Evolutionary conservation across 257 asterid genomes (phyloP), one percentile per base, ranked within the genome.

Genomic region (Lithospermum erythrorhizon): DNA sequence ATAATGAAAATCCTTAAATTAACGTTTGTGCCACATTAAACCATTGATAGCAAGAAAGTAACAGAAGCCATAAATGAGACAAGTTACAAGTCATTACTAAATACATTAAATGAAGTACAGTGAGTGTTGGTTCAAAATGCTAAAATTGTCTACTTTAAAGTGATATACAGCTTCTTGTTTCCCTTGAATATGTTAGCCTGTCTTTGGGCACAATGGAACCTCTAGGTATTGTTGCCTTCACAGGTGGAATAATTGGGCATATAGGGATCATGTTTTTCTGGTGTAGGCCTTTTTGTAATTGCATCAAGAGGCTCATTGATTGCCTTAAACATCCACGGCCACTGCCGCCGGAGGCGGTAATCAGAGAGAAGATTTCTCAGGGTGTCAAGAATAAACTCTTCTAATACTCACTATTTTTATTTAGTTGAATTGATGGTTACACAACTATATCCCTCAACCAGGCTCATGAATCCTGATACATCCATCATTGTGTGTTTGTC

Each of bases 301-400:
- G 71, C 29, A 6, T 73, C 1, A 18, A 59, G 62, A 61, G 74
- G 69, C 59, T 53, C 14, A 52, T 63, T 22, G 75, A 72, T 60
- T 76, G 75, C 64, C 70, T 72, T 9, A 53, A 59, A 19, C 69
- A 63, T 59, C 76, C 73, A 1, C 71, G 57, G 20, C 72, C 75
- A 21, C 68, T 67, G 3, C 75, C 69, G 7, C 69, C 75, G 2
- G 45, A 57, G 63, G 66, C 63, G 21, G 72, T 51, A 19, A 62
- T 41, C 14, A 55, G 59, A 8, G 59, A 53, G 59, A 61, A 49
- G 23, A 61, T 61, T 49, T 32, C 27, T 21, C 27, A 55, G 15
- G 59, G 17, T 52, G 21, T 72, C 2, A 24, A 51, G 27, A 62
- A 67, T 61, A 64, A 22, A 22, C n/a, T 32, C 25, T 21, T 23